Evolutionary conservation across 2,329 filamentous ascomycete species (phyloP).

Genomic region (Plectosphaerella sp.): DNA sequence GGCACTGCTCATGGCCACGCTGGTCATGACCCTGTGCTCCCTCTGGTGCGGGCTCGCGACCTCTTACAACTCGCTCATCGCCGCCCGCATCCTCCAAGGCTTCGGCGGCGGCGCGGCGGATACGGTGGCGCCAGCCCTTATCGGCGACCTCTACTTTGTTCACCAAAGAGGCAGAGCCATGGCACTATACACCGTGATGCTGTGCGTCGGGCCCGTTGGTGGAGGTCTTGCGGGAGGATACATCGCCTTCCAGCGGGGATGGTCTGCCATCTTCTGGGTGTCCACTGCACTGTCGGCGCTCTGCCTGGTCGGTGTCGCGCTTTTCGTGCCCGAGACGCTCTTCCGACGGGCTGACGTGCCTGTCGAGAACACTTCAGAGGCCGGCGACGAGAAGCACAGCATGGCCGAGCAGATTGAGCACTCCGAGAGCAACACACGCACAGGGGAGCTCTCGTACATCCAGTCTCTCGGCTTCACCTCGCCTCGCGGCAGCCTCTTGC

Average conservation of each 20-base stretch:
- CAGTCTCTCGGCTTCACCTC: slow-evolving; percentile 14
- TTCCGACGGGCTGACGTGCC: slow-evolving; percentile 14
- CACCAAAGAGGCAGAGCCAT: slow-evolving; percentile 29
- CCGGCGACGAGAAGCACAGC: slow-evolving; percentile 5
- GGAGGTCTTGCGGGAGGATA: slow-evolving; percentile 31
- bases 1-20: slow-evolving; percentile 21
- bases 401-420: neutral
- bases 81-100: slow-evolving; percentile 25
- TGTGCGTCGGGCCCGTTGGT: slow-evolving; percentile 22
- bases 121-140: slow-evolving; percentile 24
- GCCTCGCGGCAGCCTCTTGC: slow-evolving; percentile 12
- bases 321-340: slow-evolving; percentile 29
- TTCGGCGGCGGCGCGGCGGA: slow-evolving; percentile 27
- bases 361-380: neutral
- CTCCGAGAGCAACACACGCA: neutral
- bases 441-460: neutral
- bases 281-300: slow-evolving; percentile 17
- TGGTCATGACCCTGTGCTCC: slow-evolving; percentile 18
- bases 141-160: slow-evolving; percentile 31
- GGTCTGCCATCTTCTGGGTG: slow-evolving; percentile 27
- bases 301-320: slow-evolving; percentile 16
- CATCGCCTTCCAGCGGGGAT: slow-evolving; percentile 25
- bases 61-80: slow-evolving; percentile 18
- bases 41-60: slow-evolving; percentile 20
- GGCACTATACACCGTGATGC: slow-evolving; percentile 27